Conservation (phyloP, 345 rosid genomes). For the Eucalyptus lansdowneana region DNA sequence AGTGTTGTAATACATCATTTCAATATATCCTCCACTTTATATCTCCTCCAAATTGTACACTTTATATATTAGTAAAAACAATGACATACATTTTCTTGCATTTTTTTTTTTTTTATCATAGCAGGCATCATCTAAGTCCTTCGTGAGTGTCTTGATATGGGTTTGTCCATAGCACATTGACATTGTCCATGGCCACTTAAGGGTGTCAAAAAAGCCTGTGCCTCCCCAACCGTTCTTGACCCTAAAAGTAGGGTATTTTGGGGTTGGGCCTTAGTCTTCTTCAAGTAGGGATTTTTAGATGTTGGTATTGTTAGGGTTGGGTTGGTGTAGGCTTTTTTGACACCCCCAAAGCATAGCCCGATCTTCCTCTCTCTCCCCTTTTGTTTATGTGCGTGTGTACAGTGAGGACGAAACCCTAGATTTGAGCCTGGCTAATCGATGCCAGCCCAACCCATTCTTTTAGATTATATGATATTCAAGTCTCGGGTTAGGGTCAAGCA, state of each 20-base stretch:
- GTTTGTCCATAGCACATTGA: background rate
- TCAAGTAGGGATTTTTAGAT: no score
- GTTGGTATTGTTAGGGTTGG: no score
- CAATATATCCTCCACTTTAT: background rate
- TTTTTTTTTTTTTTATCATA: background rate
- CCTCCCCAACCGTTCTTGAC: fast-evolving
- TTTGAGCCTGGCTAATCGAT: fast-evolving
- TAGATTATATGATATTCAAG: no score
- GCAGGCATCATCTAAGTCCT: background rate
- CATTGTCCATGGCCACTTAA: background rate
- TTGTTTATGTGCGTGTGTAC: fast-evolving
- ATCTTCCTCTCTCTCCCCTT: no score
- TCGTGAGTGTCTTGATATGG: background rate
- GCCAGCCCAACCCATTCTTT: fast-evolving
- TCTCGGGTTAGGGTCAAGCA: fast-evolving
- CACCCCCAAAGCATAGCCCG: no score
- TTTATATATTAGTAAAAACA: background rate
- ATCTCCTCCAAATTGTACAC: background rate
- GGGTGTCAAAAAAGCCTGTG: fast-evolving
- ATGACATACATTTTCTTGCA: background rate
- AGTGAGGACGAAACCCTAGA: no score
- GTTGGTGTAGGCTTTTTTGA: no score
- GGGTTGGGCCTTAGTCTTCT: no score
- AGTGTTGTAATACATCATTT: background rate
- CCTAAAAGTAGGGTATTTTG: no score